Conservation (phyloP, 225 moss, liverwort and hornwort species). For the Asterella californica region DNA sequence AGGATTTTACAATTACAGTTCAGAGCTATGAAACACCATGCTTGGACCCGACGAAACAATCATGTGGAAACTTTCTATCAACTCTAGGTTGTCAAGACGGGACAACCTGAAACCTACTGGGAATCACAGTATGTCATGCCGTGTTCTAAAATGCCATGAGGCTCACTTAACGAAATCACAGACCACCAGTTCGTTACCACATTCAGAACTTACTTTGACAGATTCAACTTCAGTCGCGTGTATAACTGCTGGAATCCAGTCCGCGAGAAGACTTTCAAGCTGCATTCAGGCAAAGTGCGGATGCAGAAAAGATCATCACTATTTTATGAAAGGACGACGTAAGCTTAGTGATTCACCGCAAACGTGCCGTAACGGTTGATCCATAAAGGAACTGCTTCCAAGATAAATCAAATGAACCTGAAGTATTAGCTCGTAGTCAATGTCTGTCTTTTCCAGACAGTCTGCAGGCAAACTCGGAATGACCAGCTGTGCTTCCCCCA, state of each 20-base stretch:
- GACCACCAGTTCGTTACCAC: too few species aligned
- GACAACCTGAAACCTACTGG: background rate
- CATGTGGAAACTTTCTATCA: background rate
- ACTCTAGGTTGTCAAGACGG: background rate
- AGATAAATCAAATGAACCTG: slow-evolving; percentile 38
- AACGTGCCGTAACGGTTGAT: background rate
- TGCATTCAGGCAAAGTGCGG: slow-evolving; percentile 23
- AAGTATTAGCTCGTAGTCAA: slow-evolving; percentile 80
- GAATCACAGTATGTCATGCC: background rate
- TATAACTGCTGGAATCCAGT: slow-evolving; percentile 65
- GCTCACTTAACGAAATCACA: background rate
- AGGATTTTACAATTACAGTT: background rate
- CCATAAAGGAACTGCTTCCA: background rate
- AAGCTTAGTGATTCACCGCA: background rate
- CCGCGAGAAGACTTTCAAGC: slow-evolving; percentile 70
- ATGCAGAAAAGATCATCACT: background rate
- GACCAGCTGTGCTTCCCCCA: slow-evolving; percentile 53
- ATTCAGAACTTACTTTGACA: slow-evolving; percentile 43
- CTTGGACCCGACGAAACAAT: background rate
- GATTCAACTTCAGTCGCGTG: slow-evolving; percentile 53
- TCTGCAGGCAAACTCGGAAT: slow-evolving; percentile 60
- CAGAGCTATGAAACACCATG: background rate
- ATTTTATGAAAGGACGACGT: background rate
- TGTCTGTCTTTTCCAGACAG: slow-evolving; percentile 49
- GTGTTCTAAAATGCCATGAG: background rate